Conservation (phyloP, 139 green algal genomes). For the Picochlorum sp. region DNA sequence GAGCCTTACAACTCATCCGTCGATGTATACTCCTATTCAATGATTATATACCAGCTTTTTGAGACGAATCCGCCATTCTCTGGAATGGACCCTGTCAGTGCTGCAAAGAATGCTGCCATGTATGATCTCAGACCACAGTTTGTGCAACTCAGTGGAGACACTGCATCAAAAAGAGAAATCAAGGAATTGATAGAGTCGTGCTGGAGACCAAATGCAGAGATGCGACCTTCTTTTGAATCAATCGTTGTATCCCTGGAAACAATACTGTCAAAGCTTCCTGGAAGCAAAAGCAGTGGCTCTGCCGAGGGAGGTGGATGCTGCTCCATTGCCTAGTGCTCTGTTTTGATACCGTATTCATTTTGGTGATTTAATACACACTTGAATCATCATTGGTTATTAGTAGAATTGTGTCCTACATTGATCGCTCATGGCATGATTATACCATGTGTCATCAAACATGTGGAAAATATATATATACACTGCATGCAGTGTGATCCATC, state of each 20-base stretch:
- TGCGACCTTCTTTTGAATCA: conserved; percentile 11
- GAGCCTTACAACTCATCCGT: conserved; percentile 61
- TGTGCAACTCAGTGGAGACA: conserved; percentile 12
- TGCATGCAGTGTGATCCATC: too few relatives aligned
- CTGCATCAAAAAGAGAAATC: conserved; percentile 17
- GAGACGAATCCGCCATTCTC: conserved; percentile 39
- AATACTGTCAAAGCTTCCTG: conserved; percentile 11
- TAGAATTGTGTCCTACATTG: too few relatives aligned
- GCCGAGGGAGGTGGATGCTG: conserved; percentile 6
- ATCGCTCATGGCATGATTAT: too few relatives aligned
- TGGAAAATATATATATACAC: too few relatives aligned
- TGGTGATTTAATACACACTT: background rate
- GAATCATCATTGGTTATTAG: too few relatives aligned
- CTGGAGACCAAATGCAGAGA: conserved; percentile 23
- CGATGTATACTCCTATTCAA: conserved; percentile 51
- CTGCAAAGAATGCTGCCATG: conserved; percentile 38
- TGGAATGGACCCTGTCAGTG: conserved; percentile 45
- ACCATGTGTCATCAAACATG: too few relatives aligned
- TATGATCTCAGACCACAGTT: conserved; percentile 37
- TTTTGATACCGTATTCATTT: conserved; percentile 8
- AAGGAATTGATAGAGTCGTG: conserved; percentile 34
- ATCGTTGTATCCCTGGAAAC: conserved; percentile 4
- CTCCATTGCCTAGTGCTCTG: conserved; percentile 2
- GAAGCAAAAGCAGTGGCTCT: too few relatives aligned
- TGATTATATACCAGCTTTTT: conserved; percentile 55